Base-by-base conservation (phyloP, 2,329 filamentous ascomycete species). In the Zymoseptoria tritici region DNA sequence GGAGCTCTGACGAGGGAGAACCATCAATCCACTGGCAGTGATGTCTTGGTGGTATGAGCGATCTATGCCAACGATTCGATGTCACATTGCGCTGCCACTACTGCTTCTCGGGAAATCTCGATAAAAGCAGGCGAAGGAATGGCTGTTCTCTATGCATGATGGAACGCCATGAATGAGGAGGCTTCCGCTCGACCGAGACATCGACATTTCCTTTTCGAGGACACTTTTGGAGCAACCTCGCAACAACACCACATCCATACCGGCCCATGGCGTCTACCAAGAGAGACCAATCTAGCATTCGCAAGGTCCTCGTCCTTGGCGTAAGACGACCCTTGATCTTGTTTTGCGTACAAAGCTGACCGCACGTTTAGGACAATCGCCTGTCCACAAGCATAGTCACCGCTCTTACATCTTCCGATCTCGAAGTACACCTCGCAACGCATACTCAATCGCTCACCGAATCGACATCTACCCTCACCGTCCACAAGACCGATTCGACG, bases 401-500 rank as follows among this genome's bases (percentile, higher is more conserved):
- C 9, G 60, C 59, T 9, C 19, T 68, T 1, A 24, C 22, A 9
- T 22, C 52, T n/a, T 13, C 13, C 2, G 24, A 31, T 9, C 29
- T 57, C 9, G 59, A 62, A 13, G n/a, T 67, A 3, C 64, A 69
- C 31, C 58, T 62, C 31, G 54, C 57, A 6, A 55, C 52, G 6
- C 64, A 60, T 36, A 51, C 56, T 22, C 54, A 57, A 7, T 56
- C 60, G 7, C 20, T 49, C 13, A 24, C 22, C 6, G 9, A 52
- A 20, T 11, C 54, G 7, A 20, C 54, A 2, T 22, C 31, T 2
- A 21, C 53, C 13, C 16, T 67, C n/a, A 57, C 57, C 19, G 29
- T 64, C 11, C 64, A 69, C 56, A 62, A 57, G 26, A 69, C 66
- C 31, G 70, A 75, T 54, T 73, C 73, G 59, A 68, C 72, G 9